Evolutionary conservation across 202 grass and related monocot genomes (phyloP).

Genomic region (Schoenoplectus tabernaemontani): DNA sequence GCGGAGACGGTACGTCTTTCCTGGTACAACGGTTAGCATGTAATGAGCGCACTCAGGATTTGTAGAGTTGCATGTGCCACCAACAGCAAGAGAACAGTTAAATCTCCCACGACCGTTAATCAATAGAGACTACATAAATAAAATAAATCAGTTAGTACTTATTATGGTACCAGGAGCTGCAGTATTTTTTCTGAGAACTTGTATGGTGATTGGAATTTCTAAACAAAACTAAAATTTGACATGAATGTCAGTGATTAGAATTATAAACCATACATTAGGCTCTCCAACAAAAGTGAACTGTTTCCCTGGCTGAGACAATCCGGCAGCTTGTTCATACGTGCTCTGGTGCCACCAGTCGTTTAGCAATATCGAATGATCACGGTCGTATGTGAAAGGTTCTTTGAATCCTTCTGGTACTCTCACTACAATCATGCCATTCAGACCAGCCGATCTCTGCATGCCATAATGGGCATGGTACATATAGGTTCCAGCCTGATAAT

Average conservation of each 20-base stretch:
- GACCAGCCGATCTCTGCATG: slow-evolving; percentile 57
- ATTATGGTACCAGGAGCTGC: not conserved
- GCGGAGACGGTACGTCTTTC: slow-evolving; percentile 64
- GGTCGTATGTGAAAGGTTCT: slow-evolving; percentile 54
- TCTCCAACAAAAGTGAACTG: slow-evolving; percentile 60
- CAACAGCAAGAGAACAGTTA: slow-evolving; percentile 39
- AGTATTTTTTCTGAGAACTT: no score
- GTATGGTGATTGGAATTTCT: no score
- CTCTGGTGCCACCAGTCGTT: slow-evolving; percentile 88
- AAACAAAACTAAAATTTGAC: not conserved
- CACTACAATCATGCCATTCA: slow-evolving; percentile 46
- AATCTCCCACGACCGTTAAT: slow-evolving; percentile 58
- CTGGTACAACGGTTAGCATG: slow-evolving; percentile 63
- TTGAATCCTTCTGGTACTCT: not conserved
- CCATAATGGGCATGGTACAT: slow-evolving; percentile 69
- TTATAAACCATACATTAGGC: slow-evolving; percentile 29
- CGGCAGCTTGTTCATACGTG: slow-evolving; percentile 64
- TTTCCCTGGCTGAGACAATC: slow-evolving; percentile 29
- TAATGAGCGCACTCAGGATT: slow-evolving; percentile 36
- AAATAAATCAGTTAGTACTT: not conserved
- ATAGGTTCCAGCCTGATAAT: slow-evolving; percentile 33
- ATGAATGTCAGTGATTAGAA: not conserved
- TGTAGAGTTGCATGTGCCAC: slow-evolving; percentile 25
- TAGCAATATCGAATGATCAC: slow-evolving; percentile 44
- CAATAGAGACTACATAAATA: slow-evolving; percentile 37